Percentiles rank a stretch among this genome's conserved stretches.
Conservation (phyloP, 345 rosid genomes). For the Acer negundo region DNA sequence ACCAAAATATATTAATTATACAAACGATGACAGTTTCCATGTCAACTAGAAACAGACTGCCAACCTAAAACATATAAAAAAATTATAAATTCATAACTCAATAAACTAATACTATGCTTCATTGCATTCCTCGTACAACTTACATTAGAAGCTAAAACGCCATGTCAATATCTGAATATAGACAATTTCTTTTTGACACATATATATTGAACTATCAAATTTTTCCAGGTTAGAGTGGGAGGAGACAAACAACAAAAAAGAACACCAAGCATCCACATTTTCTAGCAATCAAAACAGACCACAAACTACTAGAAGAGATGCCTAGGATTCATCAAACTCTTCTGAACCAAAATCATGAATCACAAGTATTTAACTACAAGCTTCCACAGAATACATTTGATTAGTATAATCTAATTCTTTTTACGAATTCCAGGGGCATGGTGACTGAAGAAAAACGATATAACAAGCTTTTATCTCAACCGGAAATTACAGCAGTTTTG, state of each 20-base stretch:
- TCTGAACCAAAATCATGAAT: neutral
- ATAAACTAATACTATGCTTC: neutral
- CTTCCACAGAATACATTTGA: neutral
- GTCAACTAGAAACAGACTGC: constrained; percentile 10
- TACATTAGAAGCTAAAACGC: neutral
- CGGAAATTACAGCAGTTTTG: neutral
- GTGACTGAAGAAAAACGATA: neutral
- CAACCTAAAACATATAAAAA: neutral
- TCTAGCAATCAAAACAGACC: neutral
- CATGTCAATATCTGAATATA: neutral
- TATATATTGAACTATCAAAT: neutral
- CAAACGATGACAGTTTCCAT: neutral
- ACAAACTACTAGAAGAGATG: neutral
- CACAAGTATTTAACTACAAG: neutral
- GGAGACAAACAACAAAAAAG: neutral
- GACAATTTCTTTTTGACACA: neutral
- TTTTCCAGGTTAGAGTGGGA: neutral
- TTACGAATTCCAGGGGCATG: neutral
- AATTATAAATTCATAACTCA: neutral
- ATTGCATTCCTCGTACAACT: neutral
- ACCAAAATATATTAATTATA: neutral
- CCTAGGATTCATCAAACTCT: neutral
- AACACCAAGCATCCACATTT: too few relatives aligned
- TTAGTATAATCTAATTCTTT: neutral
- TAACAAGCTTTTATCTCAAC: neutral